Conservation (phyloP, 1,139 yeast species). For the Suhomyces bribrorum region DNA sequence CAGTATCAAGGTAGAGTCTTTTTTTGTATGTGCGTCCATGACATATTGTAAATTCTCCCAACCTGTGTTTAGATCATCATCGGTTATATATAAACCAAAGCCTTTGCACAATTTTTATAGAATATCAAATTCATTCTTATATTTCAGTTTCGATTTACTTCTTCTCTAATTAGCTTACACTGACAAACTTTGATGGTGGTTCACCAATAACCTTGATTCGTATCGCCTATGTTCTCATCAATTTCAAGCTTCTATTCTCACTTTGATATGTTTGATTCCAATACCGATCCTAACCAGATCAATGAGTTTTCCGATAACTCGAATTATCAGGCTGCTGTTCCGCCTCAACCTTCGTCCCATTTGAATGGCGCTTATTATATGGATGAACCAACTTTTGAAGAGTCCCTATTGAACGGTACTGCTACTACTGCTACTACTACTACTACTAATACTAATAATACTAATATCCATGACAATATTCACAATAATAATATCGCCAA, state of each 20-base stretch:
- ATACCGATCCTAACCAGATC: conserved; percentile 19
- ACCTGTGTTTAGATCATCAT: conserved; percentile 5
- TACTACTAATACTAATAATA: conserved; percentile 1
- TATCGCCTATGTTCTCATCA: conserved; percentile 14
- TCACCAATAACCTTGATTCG: too few relatives aligned
- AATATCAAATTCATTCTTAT: too few relatives aligned
- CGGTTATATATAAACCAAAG: conserved; percentile 5
- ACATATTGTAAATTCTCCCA: conserved; percentile 8
- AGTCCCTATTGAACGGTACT: conserved; percentile 5
- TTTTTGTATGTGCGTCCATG: conserved; percentile 7
- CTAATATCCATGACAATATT: too few relatives aligned
- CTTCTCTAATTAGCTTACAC: not conserved
- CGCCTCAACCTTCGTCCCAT: conserved; percentile 2
- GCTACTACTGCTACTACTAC: not conserved
- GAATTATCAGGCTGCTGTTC: conserved; percentile 1
- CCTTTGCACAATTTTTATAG: not conserved
- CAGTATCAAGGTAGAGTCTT: conserved; percentile 5
- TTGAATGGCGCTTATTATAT: conserved; percentile 7
- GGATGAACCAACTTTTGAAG: conserved; percentile 13
- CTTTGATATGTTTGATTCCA: conserved; percentile 25
- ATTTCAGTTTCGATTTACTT: not conserved
- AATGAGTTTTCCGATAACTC: conserved; percentile 16
- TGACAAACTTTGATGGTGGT: not conserved
- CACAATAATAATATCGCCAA: too few relatives aligned
- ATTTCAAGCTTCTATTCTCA: conserved; percentile 14